Conservation (phyloP, 805 yeast genomes). For the Candida railenensis region DNA sequence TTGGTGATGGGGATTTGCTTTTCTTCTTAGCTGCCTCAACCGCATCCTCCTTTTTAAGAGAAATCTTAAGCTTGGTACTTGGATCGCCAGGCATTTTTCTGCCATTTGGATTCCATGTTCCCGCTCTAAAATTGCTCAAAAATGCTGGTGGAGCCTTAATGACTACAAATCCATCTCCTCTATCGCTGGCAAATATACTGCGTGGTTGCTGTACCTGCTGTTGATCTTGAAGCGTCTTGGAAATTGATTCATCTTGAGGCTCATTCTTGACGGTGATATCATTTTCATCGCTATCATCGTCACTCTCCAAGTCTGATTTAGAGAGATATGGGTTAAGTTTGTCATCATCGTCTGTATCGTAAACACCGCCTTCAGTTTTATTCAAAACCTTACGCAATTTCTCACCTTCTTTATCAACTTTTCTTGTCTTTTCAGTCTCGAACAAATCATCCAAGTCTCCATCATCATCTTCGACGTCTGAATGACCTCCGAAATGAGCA, state of each 20-base stretch:
- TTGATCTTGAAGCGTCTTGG: constrained; percentile 1
- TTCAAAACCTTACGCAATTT: constrained; percentile 79
- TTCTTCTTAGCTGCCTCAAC: constrained; percentile 11
- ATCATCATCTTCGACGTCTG: constrained; percentile 56
- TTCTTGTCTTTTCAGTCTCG: constrained; percentile 57
- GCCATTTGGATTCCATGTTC: constrained; percentile 80
- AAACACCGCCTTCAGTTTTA: constrained; percentile 84
- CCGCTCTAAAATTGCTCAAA: constrained; percentile 66
- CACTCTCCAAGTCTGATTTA: constrained; percentile 56
- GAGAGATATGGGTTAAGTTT: constrained; percentile 71
- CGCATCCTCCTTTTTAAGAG: constrained; percentile 11
- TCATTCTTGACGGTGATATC: constrained; percentile 31
- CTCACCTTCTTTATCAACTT: constrained; percentile 88
- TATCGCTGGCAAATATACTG: constrained; percentile 22
- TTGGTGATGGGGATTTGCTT: constrained; percentile 14
- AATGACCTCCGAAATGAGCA: constrained; percentile 66
- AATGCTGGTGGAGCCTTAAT: constrained; percentile 64
- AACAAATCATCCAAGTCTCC: constrained; percentile 71
- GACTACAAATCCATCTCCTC: constrained; percentile 47
- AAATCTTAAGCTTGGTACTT: constrained; percentile 20
- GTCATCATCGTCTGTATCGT: constrained; percentile 78
- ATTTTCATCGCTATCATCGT: constrained; percentile 51
- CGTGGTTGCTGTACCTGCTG: constrained; percentile 9
- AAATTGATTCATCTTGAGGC: constrained; percentile 21
- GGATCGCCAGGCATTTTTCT: constrained; percentile 36